Percentiles rank a stretch among this genome's conserved stretches.
These are phyloP conservation scores for Peterozyma xylosa DNA, from an alignment of 805 yeast species.

Conservation along the genomic window DNA sequence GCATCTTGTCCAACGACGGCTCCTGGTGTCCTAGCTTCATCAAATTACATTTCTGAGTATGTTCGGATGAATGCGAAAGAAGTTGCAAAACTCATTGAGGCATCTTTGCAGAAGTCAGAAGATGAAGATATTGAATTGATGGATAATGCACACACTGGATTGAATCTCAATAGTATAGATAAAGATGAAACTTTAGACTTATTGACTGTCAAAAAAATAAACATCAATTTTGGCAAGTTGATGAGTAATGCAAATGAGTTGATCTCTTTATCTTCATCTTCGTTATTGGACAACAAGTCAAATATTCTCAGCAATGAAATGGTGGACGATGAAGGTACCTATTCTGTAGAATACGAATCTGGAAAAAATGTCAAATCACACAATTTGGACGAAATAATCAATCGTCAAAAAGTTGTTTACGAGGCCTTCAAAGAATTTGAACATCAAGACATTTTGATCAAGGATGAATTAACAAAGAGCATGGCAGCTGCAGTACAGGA, in stretches of 20 bases:
- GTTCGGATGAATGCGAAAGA: constrained; percentile 52
- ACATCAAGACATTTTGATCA: not conserved
- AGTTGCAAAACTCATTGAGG: constrained; percentile 50
- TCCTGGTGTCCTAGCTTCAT: constrained; percentile 42
- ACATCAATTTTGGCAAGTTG: constrained; percentile 15
- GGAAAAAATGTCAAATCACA: not conserved
- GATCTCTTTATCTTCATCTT: not conserved
- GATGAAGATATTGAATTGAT: constrained; percentile 29
- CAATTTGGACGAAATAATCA: not conserved
- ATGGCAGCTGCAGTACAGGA: constrained; percentile 1
- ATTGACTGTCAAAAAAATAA: constrained; percentile 6
- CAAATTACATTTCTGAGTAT: constrained; percentile 38
- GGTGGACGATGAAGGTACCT: not conserved
- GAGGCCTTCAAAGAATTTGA: constrained; percentile 1
- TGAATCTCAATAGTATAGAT: constrained; percentile 2
- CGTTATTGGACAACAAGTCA: too few species aligned
- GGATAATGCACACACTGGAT: constrained; percentile 17
- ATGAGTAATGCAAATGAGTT: constrained; percentile 14
- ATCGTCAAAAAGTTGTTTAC: constrained; percentile 1
- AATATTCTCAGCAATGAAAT: too few species aligned
- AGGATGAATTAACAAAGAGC: not conserved
- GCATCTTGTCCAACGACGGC: constrained; percentile 51
- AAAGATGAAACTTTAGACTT: not conserved
- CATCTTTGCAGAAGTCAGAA: constrained; percentile 25
- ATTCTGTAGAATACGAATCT: not conserved